phyloP scores from a whole-genome alignment of 768 basidiomycete genomes.

The Trametes punicea region DNA sequence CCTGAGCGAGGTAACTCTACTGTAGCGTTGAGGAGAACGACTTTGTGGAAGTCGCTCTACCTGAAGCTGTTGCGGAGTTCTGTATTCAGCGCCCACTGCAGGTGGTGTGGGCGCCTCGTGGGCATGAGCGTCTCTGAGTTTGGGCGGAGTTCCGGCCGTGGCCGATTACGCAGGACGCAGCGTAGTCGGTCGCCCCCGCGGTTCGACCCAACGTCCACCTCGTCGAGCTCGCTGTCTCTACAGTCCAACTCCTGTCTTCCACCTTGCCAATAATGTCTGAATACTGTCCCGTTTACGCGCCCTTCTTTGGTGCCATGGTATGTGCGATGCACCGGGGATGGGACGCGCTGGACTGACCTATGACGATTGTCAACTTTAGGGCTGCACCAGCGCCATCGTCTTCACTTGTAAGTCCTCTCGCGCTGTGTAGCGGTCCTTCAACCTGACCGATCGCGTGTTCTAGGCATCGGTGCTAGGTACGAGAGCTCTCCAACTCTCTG shows the following conservation, averaged over 20 bases:
- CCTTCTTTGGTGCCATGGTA: conserved; percentile 97
- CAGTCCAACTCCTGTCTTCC: conserved; percentile 19
- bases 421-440: neutral
- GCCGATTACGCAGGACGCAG: conserved; percentile 8
- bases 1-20: too few species aligned
- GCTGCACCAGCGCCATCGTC: conserved; percentile 94
- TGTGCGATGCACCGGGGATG: conserved; percentile 30
- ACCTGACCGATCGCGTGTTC: neutral
- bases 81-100: too few species aligned
- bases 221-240: conserved; percentile 13
- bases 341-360: conserved; percentile 6
- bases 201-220: conserved; percentile 20
- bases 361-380: conserved; percentile 44
- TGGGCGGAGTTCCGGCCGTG: conserved; percentile 12
- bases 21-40: too few species aligned
- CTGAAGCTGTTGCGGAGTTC: too few species aligned
- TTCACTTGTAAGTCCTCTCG: conserved; percentile 78
- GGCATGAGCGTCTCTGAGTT: conserved; percentile 11
- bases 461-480: conserved; percentile 86
- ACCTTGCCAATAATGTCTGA: conserved; percentile 57
- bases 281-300: conserved; percentile 91
- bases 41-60: too few species aligned
- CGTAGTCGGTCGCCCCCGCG: conserved; percentile 14
- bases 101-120: too few species aligned
- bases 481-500: conserved; percentile 25